phyloP scores from a whole-genome alignment of 2,329 filamentous ascomycete species.

The Colletotrichum lini region DNA sequence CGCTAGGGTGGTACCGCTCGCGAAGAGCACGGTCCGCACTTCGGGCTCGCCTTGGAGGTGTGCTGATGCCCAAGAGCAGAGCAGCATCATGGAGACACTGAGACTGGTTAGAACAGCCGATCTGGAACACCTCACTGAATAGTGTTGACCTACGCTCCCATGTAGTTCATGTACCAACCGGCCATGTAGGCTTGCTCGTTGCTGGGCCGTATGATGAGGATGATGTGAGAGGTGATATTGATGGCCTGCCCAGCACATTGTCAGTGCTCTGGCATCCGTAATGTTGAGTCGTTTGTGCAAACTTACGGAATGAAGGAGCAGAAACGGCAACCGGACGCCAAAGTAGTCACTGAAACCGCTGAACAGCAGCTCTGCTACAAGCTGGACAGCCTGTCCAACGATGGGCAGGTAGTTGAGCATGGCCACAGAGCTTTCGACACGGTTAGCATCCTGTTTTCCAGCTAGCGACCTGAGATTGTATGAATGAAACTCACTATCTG shows the following conservation, averaged over 20 bases:
- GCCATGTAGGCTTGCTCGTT: conserved; percentile 34
- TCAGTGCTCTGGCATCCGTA: not conserved
- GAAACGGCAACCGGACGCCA: conserved; percentile 24
- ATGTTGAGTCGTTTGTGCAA: not conserved
- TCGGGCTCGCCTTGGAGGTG: conserved; percentile 29
- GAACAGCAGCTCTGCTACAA: conserved; percentile 24
- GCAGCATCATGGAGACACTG: conserved; percentile 31
- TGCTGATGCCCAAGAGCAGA: conserved; percentile 28
- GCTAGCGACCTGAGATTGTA: not conserved
- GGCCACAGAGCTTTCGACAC: not conserved
- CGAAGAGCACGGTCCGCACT: conserved; percentile 35
- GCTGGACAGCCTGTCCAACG: conserved; percentile 27
- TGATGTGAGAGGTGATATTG: conserved; percentile 30
- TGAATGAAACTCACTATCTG: conserved; percentile 12
- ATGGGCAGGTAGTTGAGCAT: conserved; percentile 36
- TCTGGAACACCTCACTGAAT: fast-evolving
- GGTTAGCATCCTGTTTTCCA: not conserved
- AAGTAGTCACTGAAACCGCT: conserved; percentile 32
- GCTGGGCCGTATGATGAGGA: conserved; percentile 23
- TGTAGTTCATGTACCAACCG: conserved; percentile 39
- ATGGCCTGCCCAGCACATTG: conserved; percentile 2
- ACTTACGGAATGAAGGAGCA: conserved; percentile 28
- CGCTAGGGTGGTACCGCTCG: conserved; percentile 21
- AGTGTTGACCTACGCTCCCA: conserved; percentile 20
- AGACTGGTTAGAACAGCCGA: not conserved